phyloP scores from a whole-genome alignment of 768 basidiomycete species.

The Leccinum variicolor region DNA sequence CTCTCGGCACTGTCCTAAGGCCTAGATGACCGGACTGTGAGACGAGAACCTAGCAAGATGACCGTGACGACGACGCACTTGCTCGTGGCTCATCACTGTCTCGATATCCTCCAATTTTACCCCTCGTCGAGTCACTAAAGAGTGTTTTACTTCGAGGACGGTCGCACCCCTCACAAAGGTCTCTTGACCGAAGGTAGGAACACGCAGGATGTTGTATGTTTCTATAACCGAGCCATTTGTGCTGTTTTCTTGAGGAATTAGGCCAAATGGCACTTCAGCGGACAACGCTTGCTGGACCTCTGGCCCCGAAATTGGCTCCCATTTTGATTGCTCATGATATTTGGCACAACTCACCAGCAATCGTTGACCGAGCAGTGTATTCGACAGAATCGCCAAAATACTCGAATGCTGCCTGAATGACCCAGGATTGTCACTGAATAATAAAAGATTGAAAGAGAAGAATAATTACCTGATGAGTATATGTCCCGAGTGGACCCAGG shows the following conservation, averaged over 20 bases:
- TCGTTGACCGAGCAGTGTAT: slow-evolving; percentile 41
- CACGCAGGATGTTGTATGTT: slow-evolving; percentile 64
- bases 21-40: slow-evolving; percentile 38
- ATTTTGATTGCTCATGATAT: neutral
- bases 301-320: slow-evolving; percentile 27
- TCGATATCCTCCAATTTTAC: slow-evolving; percentile 52
- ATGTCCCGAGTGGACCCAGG: slow-evolving; percentile 69
- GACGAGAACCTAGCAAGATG: neutral
- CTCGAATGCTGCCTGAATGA: slow-evolving; percentile 43
- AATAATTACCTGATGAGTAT: slow-evolving; percentile 56
- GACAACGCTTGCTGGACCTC: slow-evolving; percentile 59
- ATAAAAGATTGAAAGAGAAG: neutral
- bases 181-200: slow-evolving; percentile 32
- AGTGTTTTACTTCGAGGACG: slow-evolving; percentile 61
- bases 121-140: slow-evolving; percentile 61
- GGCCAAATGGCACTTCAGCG: slow-evolving; percentile 42
- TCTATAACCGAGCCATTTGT: slow-evolving; percentile 72
- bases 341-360: slow-evolving; percentile 34
- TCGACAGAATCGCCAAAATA: slow-evolving; percentile 42
- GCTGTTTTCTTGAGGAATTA: slow-evolving; percentile 82
- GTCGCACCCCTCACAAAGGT: slow-evolving; percentile 61
- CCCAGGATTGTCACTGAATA: slow-evolving; percentile 18
- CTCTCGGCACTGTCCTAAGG: slow-evolving; percentile 71
- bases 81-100: slow-evolving; percentile 73
- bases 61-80: slow-evolving; percentile 42